These are phyloP conservation scores for Rhizophagus clarus DNA, from an alignment of 192 early-diverging fungal species.

Conservation along the genomic window DNA sequence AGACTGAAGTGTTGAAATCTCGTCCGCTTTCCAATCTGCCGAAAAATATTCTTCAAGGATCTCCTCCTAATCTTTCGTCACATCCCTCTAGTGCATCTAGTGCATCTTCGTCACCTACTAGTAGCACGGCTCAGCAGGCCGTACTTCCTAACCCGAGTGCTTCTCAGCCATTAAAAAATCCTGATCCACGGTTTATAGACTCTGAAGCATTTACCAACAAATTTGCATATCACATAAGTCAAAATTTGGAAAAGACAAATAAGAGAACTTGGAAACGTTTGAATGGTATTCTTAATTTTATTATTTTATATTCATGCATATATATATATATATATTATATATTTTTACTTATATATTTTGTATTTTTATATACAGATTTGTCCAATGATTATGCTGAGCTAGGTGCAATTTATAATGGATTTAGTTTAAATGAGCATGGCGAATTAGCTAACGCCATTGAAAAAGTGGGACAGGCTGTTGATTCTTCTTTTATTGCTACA, in stretches of 20 bases:
- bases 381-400: constrained; percentile 83
- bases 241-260: constrained; percentile 72
- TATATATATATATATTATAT: no score
- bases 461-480: constrained; percentile 88
- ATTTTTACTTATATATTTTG: neutral
- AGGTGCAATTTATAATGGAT: constrained; percentile 91
- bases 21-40: constrained; percentile 70
- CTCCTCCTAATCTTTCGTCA: constrained; percentile 44
- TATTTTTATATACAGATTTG: constrained; percentile 54
- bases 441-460: constrained; percentile 86
- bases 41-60: constrained; percentile 66
- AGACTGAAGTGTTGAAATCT: constrained; percentile 72
- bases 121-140: constrained; percentile 23
- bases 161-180: constrained; percentile 60
- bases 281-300: constrained; percentile 43
- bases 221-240: constrained; percentile 79
- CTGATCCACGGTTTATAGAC: constrained; percentile 85
- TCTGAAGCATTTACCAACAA: constrained; percentile 91
- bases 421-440: constrained; percentile 82
- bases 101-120: constrained; percentile 32
- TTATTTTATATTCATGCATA: no score
- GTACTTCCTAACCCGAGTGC: constrained; percentile 56
- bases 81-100: no score
- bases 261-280: constrained; percentile 72
- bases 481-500: constrained; percentile 78